Base-by-base conservation (phyloP, 2,329 filamentous ascomycete genomes). In the Venturia effusa region DNA sequence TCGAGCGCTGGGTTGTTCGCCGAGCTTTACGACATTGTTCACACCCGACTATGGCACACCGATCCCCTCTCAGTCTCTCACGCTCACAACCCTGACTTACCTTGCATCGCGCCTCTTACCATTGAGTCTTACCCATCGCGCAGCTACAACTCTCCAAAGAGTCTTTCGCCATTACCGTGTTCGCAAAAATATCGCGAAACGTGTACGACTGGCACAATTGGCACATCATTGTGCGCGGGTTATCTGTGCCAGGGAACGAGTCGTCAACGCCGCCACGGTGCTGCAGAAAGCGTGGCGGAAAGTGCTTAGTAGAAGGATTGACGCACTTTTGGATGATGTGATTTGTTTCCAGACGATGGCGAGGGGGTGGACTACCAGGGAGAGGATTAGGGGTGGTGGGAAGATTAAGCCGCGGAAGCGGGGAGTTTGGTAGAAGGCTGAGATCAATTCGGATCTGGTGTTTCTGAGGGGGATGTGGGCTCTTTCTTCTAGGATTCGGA, bases 71-170 rank as follows among this genome's bases (percentile, higher is more conserved):
- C 74, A 75, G 32, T 78, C 81, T 67, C 85, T 84, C 66, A 83
- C 81, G 0, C 70, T 85, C 32, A 79, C 81, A 2, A 79, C 81
- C 2, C 78, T 87, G 8, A 78, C 83, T 4, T 86, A 86, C 70
- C 78, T 87, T 6, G 83, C 83, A 51, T 84, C 82, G 4, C 78
- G 84, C 48, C 74, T 87, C 0, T 74, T 87, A 3, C 78, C 80
- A 0, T 76, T 83, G 6, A 78, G 79, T 1, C 76, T 76, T 64
- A 74, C 73, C 15, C 74, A 78, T 64, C 78, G 79, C 54, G 84
- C 84, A 1, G 83, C 83, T 0, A 70, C 74, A 2, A 74, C 75
- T 0, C 77, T 87, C 19, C 84, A 87, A 69, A 73, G 74, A 19
- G 75, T 76, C 7, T 86, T 79, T 74, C 79, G 83, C 22, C 57